Evolutionary conservation across 768 basidiomycete genomes (phyloP).

Genomic region (Trametes coccinea): DNA sequence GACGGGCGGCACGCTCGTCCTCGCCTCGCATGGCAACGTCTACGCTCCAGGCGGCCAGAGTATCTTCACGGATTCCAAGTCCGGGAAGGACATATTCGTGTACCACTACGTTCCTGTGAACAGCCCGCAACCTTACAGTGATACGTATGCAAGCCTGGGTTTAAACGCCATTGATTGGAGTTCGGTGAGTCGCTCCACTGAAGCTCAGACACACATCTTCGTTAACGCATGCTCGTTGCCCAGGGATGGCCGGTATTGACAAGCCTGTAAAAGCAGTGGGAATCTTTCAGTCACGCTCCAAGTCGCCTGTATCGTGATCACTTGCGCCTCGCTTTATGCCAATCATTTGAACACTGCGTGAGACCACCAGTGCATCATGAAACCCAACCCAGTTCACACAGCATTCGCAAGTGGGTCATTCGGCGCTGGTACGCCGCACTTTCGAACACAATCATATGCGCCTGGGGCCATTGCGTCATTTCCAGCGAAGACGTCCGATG

Average conservation of each 20-base stretch:
- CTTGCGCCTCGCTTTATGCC: too few species aligned
- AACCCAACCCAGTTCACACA: too few species aligned
- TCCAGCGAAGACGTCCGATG: neutral
- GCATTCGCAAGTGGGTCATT: too few species aligned
- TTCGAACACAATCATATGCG: too few species aligned
- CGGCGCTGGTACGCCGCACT: too few species aligned
- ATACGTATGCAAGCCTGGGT: slow-evolving; percentile 11
- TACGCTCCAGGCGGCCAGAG: slow-evolving; percentile 31
- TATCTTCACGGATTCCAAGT: slow-evolving; percentile 13
- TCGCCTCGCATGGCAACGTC: slow-evolving; percentile 31
- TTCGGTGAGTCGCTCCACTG: slow-evolving; percentile 13
- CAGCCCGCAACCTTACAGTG: slow-evolving; percentile 18
- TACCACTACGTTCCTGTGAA: slow-evolving; percentile 25
- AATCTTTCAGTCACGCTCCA: too few species aligned
- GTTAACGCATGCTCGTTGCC: neutral
- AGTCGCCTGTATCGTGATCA: too few species aligned
- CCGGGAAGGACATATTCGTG: slow-evolving; percentile 14
- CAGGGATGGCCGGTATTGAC: slow-evolving; percentile 23
- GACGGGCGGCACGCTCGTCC: slow-evolving; percentile 27
- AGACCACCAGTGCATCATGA: too few species aligned
- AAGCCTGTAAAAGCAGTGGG: neutral
- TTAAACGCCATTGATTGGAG: slow-evolving; percentile 24
- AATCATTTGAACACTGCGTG: too few species aligned
- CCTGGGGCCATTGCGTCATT: neutral
- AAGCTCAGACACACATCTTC: too few species aligned